phyloP scores from a whole-genome alignment of 2,329 filamentous ascomycete species.

The Fusarium verticillioides region DNA sequence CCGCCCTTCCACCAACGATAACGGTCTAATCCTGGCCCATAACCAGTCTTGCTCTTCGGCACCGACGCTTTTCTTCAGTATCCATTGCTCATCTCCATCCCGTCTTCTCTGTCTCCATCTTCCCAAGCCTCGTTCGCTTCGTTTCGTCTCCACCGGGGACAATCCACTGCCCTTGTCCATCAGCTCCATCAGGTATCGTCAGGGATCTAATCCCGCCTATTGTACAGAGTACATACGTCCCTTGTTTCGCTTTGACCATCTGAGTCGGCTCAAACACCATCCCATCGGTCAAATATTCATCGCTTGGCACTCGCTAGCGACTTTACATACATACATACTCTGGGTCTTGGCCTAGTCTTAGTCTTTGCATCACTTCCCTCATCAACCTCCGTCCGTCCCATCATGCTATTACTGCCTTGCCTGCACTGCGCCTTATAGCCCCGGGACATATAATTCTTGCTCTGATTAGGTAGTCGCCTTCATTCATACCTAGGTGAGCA shows the following conservation, averaged over 20 bases:
- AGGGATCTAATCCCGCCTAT: conserved; percentile 37
- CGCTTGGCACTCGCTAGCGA: conserved; percentile 41
- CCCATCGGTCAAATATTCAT: conserved; percentile 46
- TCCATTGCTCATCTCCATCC: conserved; percentile 1
- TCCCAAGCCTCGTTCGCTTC: neutral
- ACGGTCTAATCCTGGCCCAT: conserved; percentile 33
- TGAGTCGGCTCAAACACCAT: conserved; percentile 42
- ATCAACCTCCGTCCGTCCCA: neutral
- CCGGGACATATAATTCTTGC: conserved; percentile 15
- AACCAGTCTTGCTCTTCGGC: conserved; percentile 12
- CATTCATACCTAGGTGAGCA: neutral
- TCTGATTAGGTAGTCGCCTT: neutral
- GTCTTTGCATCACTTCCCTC: conserved; percentile 21
- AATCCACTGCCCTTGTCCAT: conserved; percentile 14
- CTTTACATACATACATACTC: conserved; percentile 1
- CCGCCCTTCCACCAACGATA: conserved; percentile 47
- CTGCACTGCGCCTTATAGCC: conserved; percentile 14
- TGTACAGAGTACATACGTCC: conserved; percentile 13
- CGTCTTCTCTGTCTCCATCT: neutral
- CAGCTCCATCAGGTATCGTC: conserved; percentile 35
- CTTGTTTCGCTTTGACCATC: conserved; percentile 43
- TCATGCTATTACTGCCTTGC: conserved; percentile 1
- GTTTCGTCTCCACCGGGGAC: neutral
- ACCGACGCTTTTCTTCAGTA: neutral
- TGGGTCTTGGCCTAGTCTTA: conserved; percentile 35